Base-by-base conservation (phyloP, 306 rosid genomes). In the Sicyos baderoa region DNA sequence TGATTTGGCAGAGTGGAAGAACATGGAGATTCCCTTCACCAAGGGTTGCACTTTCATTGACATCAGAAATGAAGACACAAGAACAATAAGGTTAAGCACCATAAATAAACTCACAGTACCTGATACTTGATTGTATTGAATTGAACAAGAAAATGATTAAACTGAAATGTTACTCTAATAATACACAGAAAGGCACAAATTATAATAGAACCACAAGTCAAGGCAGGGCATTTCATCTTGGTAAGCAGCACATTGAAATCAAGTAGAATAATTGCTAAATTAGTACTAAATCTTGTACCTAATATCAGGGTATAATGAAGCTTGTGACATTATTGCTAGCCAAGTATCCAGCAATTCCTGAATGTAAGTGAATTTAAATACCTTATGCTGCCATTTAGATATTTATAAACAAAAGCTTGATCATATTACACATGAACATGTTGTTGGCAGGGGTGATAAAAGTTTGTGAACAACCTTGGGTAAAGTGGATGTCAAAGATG, bases 21-120 rank as follows among this genome's bases (percentile, higher is more conserved):
- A 77, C 17, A 70, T 69, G 58, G 74, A 70, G 76, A 86, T 92
- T 47, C 97, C 97, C 19, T 89, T 86, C 79, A 86, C 97, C 62
- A 86, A 87, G 84, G 97, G 97, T 50, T 84, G 92, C 86, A 89
- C 85, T 70, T 84, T 92, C 77, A 83, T 92, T 59, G 74, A 89
- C 74, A 86, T 77, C 81, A 75, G 81, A 44, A 19, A 75, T 65
- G 76, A 79, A 76, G 81, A 76, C 54, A 75, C 62, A 74, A n/a
- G 76, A 45, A 42, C 52, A 17, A 87, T 87, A 29, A 62, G 77
- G 97, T 89, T 80, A 6, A n/a, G n/a, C n/a, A 55, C 3, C 35
- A 57, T 4, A 58, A 60, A 54, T 47, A 63, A 53, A 51, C n/a
- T n/a, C 51, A 4, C 49, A 52, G 62, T 37, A 16, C 37, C 47